Evolutionary conservation across 805 yeast genomes (phyloP).

Genomic region (Kockiozyma suomiensis): DNA sequence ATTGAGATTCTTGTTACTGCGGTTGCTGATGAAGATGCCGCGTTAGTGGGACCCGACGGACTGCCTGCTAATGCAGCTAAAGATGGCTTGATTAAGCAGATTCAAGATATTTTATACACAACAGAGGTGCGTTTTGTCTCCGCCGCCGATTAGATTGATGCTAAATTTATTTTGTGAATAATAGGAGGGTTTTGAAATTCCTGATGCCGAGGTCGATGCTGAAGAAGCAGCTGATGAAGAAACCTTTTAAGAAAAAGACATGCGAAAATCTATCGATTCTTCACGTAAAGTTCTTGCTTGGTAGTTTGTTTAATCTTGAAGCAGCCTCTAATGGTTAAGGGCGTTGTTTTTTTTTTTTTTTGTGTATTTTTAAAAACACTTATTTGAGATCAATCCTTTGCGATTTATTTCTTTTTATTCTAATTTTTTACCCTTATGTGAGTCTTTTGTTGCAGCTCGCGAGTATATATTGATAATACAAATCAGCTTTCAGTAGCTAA

Average conservation of each 20-base stretch:
- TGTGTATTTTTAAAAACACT: background rate
- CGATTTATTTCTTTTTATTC: too few species aligned
- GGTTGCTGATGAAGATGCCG: slow-evolving; percentile 54
- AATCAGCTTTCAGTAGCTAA: too few species aligned
- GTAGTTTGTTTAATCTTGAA: background rate
- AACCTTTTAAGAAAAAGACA: slow-evolving; percentile 5
- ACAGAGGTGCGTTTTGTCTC: slow-evolving; percentile 49
- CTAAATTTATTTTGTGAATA: background rate
- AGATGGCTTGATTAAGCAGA: slow-evolving; percentile 50
- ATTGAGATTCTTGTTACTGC: slow-evolving; percentile 80
- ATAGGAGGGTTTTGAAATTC: slow-evolving; percentile 65
- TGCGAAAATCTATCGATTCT: background rate
- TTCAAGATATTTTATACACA: slow-evolving; percentile 69
- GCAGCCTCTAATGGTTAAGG: background rate
- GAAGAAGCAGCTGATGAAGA: slow-evolving; percentile 36
- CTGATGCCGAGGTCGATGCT: slow-evolving; percentile 46
- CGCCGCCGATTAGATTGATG: background rate
- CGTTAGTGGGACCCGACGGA: slow-evolving; percentile 64
- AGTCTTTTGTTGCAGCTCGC: too few species aligned
- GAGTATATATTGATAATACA: too few species aligned
- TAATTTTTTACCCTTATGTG: too few species aligned
- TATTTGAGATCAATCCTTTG: too few species aligned
- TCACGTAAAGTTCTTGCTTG: background rate
- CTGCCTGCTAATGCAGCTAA: slow-evolving; percentile 20
- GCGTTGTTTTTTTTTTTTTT: background rate